These are phyloP conservation scores for Pterulicium gracile DNA, from an alignment of 1,284 basidiomycete genomes.

Conservation along the genomic window DNA sequence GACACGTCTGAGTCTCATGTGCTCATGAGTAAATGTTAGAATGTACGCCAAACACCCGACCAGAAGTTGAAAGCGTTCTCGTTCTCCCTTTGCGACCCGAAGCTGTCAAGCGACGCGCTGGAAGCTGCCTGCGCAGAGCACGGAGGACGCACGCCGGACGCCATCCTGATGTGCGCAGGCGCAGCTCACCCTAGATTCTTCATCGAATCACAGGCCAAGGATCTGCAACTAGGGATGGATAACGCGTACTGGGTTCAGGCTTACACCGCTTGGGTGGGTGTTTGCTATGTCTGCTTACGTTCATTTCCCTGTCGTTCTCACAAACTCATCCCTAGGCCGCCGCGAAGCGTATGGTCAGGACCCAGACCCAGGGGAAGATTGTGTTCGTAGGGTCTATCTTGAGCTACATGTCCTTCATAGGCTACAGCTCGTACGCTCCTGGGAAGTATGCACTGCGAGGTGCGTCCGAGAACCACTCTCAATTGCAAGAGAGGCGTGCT, in stretches of 20 bases:
- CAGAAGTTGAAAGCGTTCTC: conserved; percentile 44
- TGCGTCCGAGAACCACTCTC: conserved; percentile 20
- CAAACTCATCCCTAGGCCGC: conserved; percentile 27
- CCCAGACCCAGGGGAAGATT: conserved; percentile 42
- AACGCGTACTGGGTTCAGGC: conserved; percentile 32
- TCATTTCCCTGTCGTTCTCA: neutral
- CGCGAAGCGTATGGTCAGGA: conserved; percentile 38
- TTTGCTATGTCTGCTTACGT: too few relatives aligned
- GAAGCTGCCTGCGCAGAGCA: conserved; percentile 33
- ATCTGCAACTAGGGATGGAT: conserved; percentile 39
- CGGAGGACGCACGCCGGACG: conserved; percentile 42
- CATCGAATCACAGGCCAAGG: conserved; percentile 41
- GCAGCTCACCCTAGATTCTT: conserved; percentile 48
- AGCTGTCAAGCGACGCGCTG: conserved; percentile 37
- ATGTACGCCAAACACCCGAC: conserved; percentile 24
- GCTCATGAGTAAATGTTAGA: conserved; percentile 14
- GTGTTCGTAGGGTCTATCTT: conserved; percentile 79
- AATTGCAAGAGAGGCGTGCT: neutral
- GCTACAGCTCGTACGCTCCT: conserved; percentile 81
- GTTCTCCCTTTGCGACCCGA: conserved; percentile 36
- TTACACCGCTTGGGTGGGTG: conserved; percentile 42
- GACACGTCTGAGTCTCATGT: too few relatives aligned
- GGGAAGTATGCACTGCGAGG: conserved; percentile 87
- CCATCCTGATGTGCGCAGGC: conserved; percentile 64
- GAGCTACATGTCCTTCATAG: conserved; percentile 73